Conservation (phyloP, 805 yeast species). For the Yarrowia sp. region DNA sequence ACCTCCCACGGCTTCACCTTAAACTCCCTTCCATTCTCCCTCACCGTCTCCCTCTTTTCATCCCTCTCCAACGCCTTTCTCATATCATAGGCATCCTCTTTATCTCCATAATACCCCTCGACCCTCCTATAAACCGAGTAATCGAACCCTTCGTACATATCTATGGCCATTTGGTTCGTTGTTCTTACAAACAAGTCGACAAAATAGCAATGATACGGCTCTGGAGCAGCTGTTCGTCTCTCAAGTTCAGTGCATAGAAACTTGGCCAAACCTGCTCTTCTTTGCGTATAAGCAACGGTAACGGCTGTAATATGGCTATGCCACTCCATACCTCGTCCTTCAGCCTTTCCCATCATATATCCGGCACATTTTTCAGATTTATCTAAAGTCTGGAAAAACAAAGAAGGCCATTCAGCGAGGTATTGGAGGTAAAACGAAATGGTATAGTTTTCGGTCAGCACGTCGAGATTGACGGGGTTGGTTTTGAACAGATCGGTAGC, state of each 20-base stretch:
- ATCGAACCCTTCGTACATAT: constrained; percentile 81
- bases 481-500: constrained; percentile 77
- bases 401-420: constrained; percentile 79
- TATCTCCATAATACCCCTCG: constrained; percentile 75
- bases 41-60: constrained; percentile 8
- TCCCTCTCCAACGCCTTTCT: constrained; percentile 79
- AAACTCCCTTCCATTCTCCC: constrained; percentile 10
- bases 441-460: constrained; percentile 88
- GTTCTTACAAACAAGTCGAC: constrained; percentile 90
- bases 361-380: constrained; percentile 44
- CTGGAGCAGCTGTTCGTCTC: constrained; percentile 61
- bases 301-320: constrained; percentile 97
- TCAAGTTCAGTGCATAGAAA: constrained; percentile 72
- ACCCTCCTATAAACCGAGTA: constrained; percentile 84
- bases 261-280: constrained; percentile 85
- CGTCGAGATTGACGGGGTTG: constrained; percentile 79
- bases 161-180: constrained; percentile 74
- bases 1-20: constrained; percentile 24
- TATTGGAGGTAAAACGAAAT: constrained; percentile 81
- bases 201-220: constrained; percentile 78
- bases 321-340: constrained; percentile 83
- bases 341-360: constrained; percentile 89
- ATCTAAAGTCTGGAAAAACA: constrained; percentile 70
- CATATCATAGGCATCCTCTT: constrained; percentile 49
- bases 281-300: constrained; percentile 75